phyloP scores from a whole-genome alignment of 2,329 filamentous ascomycete species.

The Dactylella cylindrospora region DNA sequence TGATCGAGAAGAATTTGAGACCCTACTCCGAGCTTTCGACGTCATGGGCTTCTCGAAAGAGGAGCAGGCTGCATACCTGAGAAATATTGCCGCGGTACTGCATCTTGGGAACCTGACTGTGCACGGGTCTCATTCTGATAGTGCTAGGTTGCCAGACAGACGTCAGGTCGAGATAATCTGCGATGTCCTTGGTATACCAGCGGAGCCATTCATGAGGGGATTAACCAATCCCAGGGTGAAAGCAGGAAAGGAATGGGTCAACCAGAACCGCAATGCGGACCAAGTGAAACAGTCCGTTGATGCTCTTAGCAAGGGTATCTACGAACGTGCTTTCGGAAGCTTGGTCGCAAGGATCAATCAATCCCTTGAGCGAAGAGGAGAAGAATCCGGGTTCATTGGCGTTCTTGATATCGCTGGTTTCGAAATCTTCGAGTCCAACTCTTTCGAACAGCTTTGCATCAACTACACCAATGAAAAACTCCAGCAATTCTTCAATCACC shows the following conservation, averaged over 20 bases:
- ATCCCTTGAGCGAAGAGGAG: constrained; percentile 84
- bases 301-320: constrained; percentile 93
- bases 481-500: constrained; percentile 99
- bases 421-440: constrained; percentile 94
- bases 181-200: constrained; percentile 75
- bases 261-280: constrained; percentile 96
- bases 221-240: constrained; percentile 91
- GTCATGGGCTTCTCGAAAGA: constrained; percentile 89
- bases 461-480: constrained; percentile 99
- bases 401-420: constrained; percentile 99
- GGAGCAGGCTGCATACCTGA: constrained; percentile 79
- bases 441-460: constrained; percentile 98
- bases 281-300: constrained; percentile 89
- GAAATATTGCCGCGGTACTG: constrained; percentile 84
- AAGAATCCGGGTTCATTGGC: constrained; percentile 94
- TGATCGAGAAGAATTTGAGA: constrained; percentile 85
- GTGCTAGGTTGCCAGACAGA: constrained; percentile 79
- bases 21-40: constrained; percentile 84
- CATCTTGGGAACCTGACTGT: constrained; percentile 91
- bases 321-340: constrained; percentile 92
- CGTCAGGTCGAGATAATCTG: constrained; percentile 76
- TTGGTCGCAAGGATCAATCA: constrained; percentile 88
- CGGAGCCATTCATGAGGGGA: constrained; percentile 83
- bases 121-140: constrained; percentile 66
- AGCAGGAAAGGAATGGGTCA: constrained; percentile 95